Evolutionary conservation across 345 rosid species (phyloP).

Genomic region (Pseudoturritis turrita): DNA sequence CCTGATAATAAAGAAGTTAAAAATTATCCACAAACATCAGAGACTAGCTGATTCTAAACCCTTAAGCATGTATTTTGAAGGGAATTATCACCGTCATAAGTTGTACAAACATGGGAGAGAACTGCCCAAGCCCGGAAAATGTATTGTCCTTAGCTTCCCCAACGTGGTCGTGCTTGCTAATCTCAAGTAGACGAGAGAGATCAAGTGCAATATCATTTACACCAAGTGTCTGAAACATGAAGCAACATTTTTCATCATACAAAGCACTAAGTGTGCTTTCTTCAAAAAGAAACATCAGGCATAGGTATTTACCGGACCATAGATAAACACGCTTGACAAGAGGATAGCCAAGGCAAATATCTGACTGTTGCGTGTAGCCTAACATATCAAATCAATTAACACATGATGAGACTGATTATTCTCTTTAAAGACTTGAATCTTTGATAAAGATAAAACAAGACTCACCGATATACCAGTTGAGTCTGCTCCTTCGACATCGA

Average conservation of each 20-base stretch:
- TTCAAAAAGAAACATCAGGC: neutral
- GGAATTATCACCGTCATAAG: conserved; percentile 34
- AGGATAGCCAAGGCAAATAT: conserved; percentile 39
- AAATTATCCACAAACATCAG: conserved; percentile 4
- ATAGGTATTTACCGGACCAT: conserved; percentile 34
- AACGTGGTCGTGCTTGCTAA: conserved; percentile 23
- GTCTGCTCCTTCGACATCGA: conserved; percentile 37
- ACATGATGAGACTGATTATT: neutral
- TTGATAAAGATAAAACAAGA: neutral
- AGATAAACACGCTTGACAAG: conserved; percentile 42
- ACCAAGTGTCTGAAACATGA: conserved; percentile 34
- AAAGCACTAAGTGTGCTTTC: neutral
- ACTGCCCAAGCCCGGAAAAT: conserved; percentile 34
- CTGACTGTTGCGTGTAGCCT: conserved; percentile 33
- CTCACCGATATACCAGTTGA: conserved; percentile 28
- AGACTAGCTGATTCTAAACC: neutral
- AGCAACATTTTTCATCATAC: neutral
- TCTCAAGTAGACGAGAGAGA: conserved; percentile 35
- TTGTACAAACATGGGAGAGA: conserved; percentile 39
- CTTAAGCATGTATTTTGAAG: neutral
- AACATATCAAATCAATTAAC: conserved; percentile 2
- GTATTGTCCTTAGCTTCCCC: conserved; percentile 27
- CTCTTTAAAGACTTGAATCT: neutral
- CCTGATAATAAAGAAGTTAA: conserved; percentile 24
- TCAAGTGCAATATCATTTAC: conserved; percentile 37